These are phyloP conservation scores for Lichtheimia corymbifera DNA, from an alignment of 371 early-diverging fungal species.

Conservation along the genomic window DNA sequence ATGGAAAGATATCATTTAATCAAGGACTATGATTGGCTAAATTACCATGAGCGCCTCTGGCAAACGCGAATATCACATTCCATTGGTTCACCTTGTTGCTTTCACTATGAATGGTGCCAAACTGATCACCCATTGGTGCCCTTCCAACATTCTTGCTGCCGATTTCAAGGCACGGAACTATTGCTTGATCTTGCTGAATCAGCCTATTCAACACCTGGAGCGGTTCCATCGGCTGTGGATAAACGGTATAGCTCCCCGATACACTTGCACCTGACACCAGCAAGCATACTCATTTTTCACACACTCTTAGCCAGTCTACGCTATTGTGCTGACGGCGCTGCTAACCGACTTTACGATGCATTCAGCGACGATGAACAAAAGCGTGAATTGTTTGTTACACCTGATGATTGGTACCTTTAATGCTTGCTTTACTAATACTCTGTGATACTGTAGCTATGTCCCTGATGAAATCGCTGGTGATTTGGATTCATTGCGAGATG, in stretches of 20 bases:
- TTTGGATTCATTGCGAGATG: conserved; percentile 75
- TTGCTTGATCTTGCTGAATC: conserved; percentile 41
- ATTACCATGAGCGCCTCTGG: too few relatives aligned
- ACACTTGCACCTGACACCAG: background rate
- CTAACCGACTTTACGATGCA: conserved; percentile 80
- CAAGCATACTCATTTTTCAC: background rate
- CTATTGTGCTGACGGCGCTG: conserved; percentile 90
- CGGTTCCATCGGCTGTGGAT: conserved; percentile 35
- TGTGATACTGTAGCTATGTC: conserved; percentile 51
- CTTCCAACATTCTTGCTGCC: conserved; percentile 29
- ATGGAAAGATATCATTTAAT: too few relatives aligned
- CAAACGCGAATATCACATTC: too few relatives aligned
- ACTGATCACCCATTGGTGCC: conserved; percentile 37
- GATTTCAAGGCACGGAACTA: conserved; percentile 25
- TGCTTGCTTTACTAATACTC: conserved; percentile 1
- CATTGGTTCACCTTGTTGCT: too few relatives aligned
- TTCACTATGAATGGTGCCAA: conserved; percentile 15
- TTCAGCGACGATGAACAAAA: conserved; percentile 47
- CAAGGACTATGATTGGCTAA: too few relatives aligned
- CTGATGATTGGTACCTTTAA: conserved; percentile 12
- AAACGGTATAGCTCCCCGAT: conserved; percentile 28
- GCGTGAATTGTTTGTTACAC: conserved; percentile 33
- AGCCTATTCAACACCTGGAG: conserved; percentile 31
- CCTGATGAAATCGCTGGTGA: conserved; percentile 87
- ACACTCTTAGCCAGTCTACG: conserved; percentile 54